These are phyloP conservation scores for Trichoderma sp. DNA, from an alignment of 2,329 filamentous ascomycete species.

Conservation along the genomic window DNA sequence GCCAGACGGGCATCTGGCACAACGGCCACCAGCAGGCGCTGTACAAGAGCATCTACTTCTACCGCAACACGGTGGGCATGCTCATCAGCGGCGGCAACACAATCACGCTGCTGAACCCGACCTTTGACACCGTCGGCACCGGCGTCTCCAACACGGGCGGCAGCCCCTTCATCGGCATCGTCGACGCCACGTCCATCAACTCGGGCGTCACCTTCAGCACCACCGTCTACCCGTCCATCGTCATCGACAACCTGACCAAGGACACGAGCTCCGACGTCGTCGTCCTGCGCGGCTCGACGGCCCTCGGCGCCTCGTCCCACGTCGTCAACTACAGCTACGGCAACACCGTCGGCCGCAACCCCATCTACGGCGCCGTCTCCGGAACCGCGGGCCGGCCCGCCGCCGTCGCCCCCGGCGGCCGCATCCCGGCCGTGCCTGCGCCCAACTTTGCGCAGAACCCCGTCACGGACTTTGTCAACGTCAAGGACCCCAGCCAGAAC, in stretches of 20 bases:
- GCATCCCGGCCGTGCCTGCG: slow-evolving; percentile 43
- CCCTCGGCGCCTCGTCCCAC: slow-evolving; percentile 38
- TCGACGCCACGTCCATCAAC: slow-evolving; percentile 47
- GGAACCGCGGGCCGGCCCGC: slow-evolving; percentile 39
- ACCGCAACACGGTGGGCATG: slow-evolving; percentile 44
- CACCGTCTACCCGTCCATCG: slow-evolving; percentile 43
- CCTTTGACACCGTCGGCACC: slow-evolving; percentile 45
- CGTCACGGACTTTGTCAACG: slow-evolving; percentile 37
- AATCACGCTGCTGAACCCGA: slow-evolving; percentile 45
- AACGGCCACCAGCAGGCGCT: slow-evolving; percentile 49
- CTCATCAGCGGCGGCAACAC: slow-evolving; percentile 40
- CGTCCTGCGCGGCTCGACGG: slow-evolving; percentile 38
- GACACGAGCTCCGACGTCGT: slow-evolving; percentile 45
- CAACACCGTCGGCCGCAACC: slow-evolving; percentile 47
- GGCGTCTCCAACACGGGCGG: slow-evolving; percentile 43
- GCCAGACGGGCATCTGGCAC: slow-evolving; percentile 48
- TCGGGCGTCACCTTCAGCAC: slow-evolving; percentile 47
- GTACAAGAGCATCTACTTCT: slow-evolving; percentile 50
- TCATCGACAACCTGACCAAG: slow-evolving; percentile 49
- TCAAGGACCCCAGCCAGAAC: slow-evolving; percentile 45
- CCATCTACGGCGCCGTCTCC: slow-evolving; percentile 44
- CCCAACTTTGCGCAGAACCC: slow-evolving; percentile 45
- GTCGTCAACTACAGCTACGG: slow-evolving; percentile 48
- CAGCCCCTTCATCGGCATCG: slow-evolving; percentile 45
- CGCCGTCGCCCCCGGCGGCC: slow-evolving; percentile 43